Evolutionary conservation across 768 basidiomycete species (phyloP), one percentile per base, ranked within the genome.

Genomic region (Boletus subparvulus): DNA sequence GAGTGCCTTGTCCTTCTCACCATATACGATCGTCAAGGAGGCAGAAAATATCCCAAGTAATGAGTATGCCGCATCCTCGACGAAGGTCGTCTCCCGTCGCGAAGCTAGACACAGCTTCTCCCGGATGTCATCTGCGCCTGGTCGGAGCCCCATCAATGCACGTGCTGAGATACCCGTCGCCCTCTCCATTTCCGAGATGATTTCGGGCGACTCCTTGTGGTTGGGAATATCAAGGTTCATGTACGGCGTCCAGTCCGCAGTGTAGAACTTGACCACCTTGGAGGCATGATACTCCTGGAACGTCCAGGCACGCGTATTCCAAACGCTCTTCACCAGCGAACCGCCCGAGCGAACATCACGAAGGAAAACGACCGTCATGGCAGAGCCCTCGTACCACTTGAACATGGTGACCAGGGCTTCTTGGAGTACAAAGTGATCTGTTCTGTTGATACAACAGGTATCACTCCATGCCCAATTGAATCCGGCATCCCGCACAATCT

Each of bases 401-500:
- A 55, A 55, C 54, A 55, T 55, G 41, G 54, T 12, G 12, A 55
- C 54, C 13, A 55, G 26, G 3, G 54, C 54, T 43, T 55, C 54
- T 36, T 55, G 54, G 32, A 55, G 40, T 1, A 49, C 41, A n/a
- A 56, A 26, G 41, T 49, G 35, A 19, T 56, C 39, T 3, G n/a
- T 6, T n/a, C 50, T 56, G 28, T 61, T 19, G 16, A 61, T 57
- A 28, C 61, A 61, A 28, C 61, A 61, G 0, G 61, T 61, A 16
- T 61, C 58, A 13, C 52, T 50, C 60, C 60, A 61, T 1, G 52
- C 52, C 60, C 57, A 54, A 4, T 47, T 10, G 6, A 49, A 60
- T 3, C 54, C 59, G 6, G 45, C 48, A 17, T 52, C 59, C 21
- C 43, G 53, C 3, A 46, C 54, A 2, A 53, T 49, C 28, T 40